Evolutionary conservation across 192 early-diverging fungal species (phyloP).

Genomic region (Coemansia sp.): DNA sequence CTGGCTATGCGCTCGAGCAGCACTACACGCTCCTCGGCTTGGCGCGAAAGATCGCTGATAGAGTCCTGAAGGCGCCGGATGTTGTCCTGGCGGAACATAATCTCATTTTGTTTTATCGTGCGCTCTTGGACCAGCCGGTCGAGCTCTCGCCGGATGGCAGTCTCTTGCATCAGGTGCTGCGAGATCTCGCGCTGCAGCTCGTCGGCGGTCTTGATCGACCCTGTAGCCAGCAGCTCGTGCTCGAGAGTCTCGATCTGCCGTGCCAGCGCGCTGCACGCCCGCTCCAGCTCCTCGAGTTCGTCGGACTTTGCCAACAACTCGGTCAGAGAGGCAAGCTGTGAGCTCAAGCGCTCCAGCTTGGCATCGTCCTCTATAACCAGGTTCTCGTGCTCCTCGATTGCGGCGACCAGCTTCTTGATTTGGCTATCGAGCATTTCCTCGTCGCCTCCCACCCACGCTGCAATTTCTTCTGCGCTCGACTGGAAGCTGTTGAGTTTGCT

Average conservation of each 20-base stretch:
- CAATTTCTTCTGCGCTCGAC: constrained; percentile 37
- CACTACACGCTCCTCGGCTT: constrained; percentile 28
- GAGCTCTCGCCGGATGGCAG: constrained; percentile 58
- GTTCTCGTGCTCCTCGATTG: constrained; percentile 40
- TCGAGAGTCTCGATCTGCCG: constrained; percentile 56
- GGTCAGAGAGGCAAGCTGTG: constrained; percentile 20
- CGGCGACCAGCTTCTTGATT: constrained; percentile 43
- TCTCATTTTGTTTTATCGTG: constrained; percentile 59
- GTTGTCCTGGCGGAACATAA: constrained; percentile 52
- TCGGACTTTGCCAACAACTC: constrained; percentile 19
- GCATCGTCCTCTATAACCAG: constrained; percentile 21
- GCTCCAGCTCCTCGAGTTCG: constrained; percentile 34
- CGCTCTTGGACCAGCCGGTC: constrained; percentile 58
- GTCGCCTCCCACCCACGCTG: constrained; percentile 40
- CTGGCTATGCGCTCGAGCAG: constrained; percentile 27
- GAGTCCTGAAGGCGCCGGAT: constrained; percentile 28
- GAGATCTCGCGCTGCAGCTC: constrained; percentile 69
- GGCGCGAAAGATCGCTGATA: constrained; percentile 29
- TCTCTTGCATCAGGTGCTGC: constrained; percentile 39
- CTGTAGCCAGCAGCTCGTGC: constrained; percentile 60
- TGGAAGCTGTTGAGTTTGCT: constrained; percentile 25
- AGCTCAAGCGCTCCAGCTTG: constrained; percentile 9
- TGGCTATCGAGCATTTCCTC: constrained; percentile 42
- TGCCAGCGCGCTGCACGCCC: constrained; percentile 42
- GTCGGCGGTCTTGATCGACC: constrained; percentile 67